Conservation (phyloP, 345 rosid species). For the Triadica sebifera region DNA sequence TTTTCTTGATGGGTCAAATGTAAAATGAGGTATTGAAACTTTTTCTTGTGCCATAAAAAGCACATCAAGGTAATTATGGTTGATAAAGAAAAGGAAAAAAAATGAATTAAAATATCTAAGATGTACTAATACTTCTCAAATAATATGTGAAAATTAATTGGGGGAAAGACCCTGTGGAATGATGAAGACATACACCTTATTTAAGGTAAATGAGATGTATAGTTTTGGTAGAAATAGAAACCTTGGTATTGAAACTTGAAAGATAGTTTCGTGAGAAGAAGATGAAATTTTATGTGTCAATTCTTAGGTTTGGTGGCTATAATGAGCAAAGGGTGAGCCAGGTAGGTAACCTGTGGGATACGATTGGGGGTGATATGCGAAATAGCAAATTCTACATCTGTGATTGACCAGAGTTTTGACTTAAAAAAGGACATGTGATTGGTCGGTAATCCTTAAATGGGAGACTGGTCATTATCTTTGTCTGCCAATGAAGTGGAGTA, state of each 20-base stretch:
- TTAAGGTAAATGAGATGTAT: not conserved
- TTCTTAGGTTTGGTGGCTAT: not conserved
- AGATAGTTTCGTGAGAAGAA: not conserved
- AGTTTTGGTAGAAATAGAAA: not conserved
- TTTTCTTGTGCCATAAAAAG: not conserved
- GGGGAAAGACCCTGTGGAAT: too few species aligned
- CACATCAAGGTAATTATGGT: conserved; percentile 8
- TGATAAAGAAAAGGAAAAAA: conserved; percentile 1
- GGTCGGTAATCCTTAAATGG: conserved; percentile 26
- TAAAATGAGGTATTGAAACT: not conserved
- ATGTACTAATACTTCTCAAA: not conserved
- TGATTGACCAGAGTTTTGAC: conserved; percentile 1
- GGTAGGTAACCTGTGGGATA: conserved; percentile 1
- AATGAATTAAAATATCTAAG: not conserved
- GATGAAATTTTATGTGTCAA: not conserved
- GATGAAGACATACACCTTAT: not conserved
- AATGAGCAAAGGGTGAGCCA: conserved; percentile 3
- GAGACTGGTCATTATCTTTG: conserved; percentile 29
- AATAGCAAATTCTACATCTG: not conserved
- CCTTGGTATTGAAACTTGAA: not conserved
- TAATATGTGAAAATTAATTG: too few species aligned
- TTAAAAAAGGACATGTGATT: conserved; percentile 18
- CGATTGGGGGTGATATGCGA: not conserved
- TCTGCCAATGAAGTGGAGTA: not conserved
- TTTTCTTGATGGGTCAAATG: not conserved